A percentile compares a stretch with the other conserved stretches of the same genome.
Evolutionary conservation across 1,284 basidiomycete genomes (phyloP).

Genomic region (Ganoderma boninense): DNA sequence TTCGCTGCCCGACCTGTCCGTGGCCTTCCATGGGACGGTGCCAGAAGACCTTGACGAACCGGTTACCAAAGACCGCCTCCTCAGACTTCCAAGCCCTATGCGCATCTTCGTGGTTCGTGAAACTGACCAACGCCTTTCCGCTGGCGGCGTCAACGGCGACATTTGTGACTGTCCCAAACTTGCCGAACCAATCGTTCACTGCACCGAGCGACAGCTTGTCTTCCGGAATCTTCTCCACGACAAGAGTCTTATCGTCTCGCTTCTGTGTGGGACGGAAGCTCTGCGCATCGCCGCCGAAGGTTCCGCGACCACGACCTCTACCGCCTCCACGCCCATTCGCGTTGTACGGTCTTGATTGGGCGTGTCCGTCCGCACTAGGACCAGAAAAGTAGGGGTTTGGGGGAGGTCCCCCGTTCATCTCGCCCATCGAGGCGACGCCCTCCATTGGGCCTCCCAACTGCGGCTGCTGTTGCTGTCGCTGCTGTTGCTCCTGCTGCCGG

Average conservation of each 20-base stretch:
- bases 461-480: neutral
- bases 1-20: constrained; percentile 76
- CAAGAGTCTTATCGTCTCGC: constrained; percentile 84
- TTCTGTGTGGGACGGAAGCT: constrained; percentile 66
- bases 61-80: constrained; percentile 92
- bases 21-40: constrained; percentile 91
- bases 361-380: constrained; percentile 29
- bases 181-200: constrained; percentile 91
- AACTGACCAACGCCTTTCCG: constrained; percentile 88
- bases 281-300: constrained; percentile 68
- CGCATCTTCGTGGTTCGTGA: constrained; percentile 87
- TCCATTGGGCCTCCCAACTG: constrained; percentile 18
- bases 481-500: constrained; percentile 15
- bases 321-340: constrained; percentile 40
- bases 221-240: constrained; percentile 93
- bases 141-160: constrained; percentile 85
- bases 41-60: constrained; percentile 96
- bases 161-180: constrained; percentile 93
- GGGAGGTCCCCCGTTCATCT: constrained; percentile 14
- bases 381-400: constrained; percentile 19
- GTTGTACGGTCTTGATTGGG: constrained; percentile 23
- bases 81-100: constrained; percentile 91
- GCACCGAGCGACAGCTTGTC: constrained; percentile 81
- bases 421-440: constrained; percentile 10
- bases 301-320: constrained; percentile 51